Percentiles rank a stretch among this genome's conserved stretches.
These are phyloP conservation scores for Camptophora hylomeconis DNA, from an alignment of 2,329 filamentous ascomycete species.

Conservation along the genomic window DNA sequence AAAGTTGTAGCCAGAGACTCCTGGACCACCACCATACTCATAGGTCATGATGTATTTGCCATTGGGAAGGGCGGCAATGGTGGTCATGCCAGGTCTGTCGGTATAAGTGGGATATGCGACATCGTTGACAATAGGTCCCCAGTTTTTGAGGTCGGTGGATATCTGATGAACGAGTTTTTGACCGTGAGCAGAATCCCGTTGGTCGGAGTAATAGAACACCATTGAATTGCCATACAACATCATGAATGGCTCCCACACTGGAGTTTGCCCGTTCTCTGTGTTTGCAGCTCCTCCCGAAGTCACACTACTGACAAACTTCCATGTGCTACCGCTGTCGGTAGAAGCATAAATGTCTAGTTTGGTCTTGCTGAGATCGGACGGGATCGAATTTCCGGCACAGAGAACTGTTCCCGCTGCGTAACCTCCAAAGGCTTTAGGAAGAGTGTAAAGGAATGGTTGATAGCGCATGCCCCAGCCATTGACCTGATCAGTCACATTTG, in stretches of 20 bases:
- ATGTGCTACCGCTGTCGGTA: constrained; percentile 46
- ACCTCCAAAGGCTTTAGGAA: constrained; percentile 44
- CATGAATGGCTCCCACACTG: constrained; percentile 63
- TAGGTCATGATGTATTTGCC: constrained; percentile 52
- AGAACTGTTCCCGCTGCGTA: constrained; percentile 52
- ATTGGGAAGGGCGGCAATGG: constrained; percentile 44
- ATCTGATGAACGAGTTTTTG: constrained; percentile 58
- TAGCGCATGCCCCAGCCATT: constrained; percentile 55
- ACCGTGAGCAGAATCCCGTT: constrained; percentile 51
- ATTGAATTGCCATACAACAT: constrained; percentile 45
- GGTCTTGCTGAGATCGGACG: constrained; percentile 44
- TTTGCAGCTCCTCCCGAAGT: constrained; percentile 49
- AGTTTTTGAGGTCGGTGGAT: constrained; percentile 45
- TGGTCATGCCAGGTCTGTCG: constrained; percentile 56
- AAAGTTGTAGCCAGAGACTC: constrained; percentile 28
- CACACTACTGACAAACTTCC: constrained; percentile 55
- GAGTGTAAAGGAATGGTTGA: constrained; percentile 55
- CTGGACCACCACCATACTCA: constrained; percentile 42
- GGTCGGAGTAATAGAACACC: constrained; percentile 59
- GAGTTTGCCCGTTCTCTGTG: constrained; percentile 51
- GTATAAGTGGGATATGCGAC: constrained; percentile 50
- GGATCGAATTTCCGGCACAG: constrained; percentile 44
- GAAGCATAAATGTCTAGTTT: constrained; percentile 59
- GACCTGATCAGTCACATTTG: constrained; percentile 48
- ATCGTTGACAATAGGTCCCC: constrained; percentile 48